Percentiles rank a stretch among this genome's conserved stretches.
phyloP scores from a whole-genome alignment of 2,329 filamentous ascomycete species.

The Colletotrichum destructivum region DNA sequence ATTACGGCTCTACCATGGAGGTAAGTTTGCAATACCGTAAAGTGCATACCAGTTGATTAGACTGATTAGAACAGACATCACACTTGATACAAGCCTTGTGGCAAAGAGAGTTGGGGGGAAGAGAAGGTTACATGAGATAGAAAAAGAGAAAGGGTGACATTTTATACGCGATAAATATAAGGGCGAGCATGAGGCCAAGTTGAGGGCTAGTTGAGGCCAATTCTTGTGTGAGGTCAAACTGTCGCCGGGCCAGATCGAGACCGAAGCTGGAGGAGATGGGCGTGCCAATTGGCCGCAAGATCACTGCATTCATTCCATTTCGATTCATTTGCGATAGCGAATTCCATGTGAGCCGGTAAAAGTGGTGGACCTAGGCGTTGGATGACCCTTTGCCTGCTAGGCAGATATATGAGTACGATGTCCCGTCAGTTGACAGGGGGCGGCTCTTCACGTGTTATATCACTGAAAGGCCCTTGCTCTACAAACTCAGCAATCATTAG shows the following conservation, averaged over 20 bases:
- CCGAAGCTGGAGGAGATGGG: not conserved
- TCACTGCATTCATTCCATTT: not conserved
- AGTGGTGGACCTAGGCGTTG: not conserved
- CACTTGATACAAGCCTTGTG: conserved; percentile 43
- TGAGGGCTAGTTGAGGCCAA: not conserved
- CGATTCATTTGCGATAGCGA: not conserved
- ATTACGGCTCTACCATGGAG: not conserved
- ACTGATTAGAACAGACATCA: conserved; percentile 32
- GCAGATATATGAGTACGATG: not conserved
- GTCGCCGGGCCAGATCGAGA: not conserved
- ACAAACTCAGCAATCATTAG: rapidly evolving
- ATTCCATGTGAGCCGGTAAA: not conserved
- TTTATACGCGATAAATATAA: not conserved
- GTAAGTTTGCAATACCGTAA: not conserved
- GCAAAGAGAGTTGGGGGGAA: conserved; percentile 44
- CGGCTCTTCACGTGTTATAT: not conserved
- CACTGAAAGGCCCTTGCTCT: not conserved
- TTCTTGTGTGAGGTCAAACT: conserved; percentile 1
- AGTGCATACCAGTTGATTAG: conserved; percentile 13
- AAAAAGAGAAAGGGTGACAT: not conserved
- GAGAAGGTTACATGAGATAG: conserved; percentile 21
- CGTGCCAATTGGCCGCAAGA: too few species aligned
- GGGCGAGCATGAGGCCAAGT: conserved; percentile 4
- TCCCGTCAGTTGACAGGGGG: not conserved
- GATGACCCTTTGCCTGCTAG: not conserved